Evolutionary conservation across 257 asterid genomes (phyloP).

Genomic region (Solanum chaucha): DNA sequence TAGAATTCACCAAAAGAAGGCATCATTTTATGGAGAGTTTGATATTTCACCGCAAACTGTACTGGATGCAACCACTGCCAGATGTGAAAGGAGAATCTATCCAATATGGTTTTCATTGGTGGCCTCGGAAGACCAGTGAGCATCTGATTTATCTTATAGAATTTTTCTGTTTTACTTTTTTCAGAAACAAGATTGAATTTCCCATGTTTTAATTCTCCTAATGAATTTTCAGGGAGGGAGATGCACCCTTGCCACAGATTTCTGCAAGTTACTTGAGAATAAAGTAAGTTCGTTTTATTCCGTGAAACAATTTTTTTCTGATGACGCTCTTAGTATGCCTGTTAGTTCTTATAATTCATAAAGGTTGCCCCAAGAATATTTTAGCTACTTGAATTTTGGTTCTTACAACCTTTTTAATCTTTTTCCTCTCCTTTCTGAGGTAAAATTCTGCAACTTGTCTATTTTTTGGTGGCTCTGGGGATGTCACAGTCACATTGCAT

Average conservation of each 20-base stretch:
- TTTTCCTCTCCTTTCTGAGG: not conserved
- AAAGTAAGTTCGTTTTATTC: constrained; percentile 43
- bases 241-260: constrained; percentile 75
- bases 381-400: not conserved
- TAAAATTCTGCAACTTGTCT: not conserved
- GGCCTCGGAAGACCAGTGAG: constrained; percentile 78
- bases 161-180: not conserved
- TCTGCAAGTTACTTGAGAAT: constrained; percentile 80
- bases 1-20: constrained; percentile 61
- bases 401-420: not conserved
- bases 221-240: constrained; percentile 56
- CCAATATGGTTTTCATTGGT: constrained; percentile 92
- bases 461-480: not conserved
- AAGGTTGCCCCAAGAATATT: not conserved
- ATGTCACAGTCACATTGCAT: not conserved
- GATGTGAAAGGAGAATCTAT: constrained; percentile 40
- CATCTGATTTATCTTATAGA: constrained; percentile 5
- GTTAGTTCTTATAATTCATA: not conserved
- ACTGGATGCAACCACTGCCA: constrained; percentile 50
- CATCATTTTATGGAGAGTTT: constrained; percentile 37
- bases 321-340: not conserved
- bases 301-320: not conserved
- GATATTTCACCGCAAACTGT: constrained; percentile 62
- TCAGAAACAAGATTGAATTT: not conserved
- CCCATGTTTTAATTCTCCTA: constrained; percentile 9